Evolutionary conservation across 192 early-diverging fungal genomes (phyloP).

Genomic region (Entomortierella beljakovae): DNA sequence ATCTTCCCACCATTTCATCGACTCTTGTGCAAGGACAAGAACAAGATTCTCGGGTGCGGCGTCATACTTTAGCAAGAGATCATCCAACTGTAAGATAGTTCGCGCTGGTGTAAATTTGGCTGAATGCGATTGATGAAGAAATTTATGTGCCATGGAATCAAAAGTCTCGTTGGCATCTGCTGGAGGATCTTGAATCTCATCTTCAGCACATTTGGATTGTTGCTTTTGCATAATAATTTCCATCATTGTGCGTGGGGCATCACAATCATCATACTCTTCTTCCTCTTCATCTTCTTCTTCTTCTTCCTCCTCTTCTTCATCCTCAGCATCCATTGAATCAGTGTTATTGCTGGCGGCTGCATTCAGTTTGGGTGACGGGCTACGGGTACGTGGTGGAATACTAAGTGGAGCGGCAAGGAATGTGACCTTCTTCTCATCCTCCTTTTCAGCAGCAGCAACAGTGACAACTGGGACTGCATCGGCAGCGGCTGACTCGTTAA

Average conservation of each 20-base stretch:
- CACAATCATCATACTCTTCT: slow-evolving; percentile 17
- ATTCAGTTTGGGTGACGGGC: slow-evolving; percentile 3
- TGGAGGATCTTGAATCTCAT: slow-evolving; percentile 30
- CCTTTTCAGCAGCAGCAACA: slow-evolving; percentile 6
- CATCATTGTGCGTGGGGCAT: slow-evolving; percentile 52
- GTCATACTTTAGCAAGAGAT: slow-evolving; percentile 49
- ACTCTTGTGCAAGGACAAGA: slow-evolving; percentile 34
- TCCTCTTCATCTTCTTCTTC: slow-evolving; percentile 9
- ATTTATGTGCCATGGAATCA: slow-evolving; percentile 53
- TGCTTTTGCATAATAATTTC: slow-evolving; percentile 46
- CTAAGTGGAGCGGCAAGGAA: slow-evolving; percentile 14
- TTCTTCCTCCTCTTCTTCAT: slow-evolving; percentile 6
- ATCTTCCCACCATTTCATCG: slow-evolving; percentile 50
- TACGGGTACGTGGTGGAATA: background rate
- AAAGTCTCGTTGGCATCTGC: slow-evolving; percentile 51
- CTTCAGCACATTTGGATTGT: slow-evolving; percentile 29
- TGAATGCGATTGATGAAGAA: slow-evolving; percentile 37
- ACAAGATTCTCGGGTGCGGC: slow-evolving; percentile 27
- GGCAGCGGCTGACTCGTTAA: background rate
- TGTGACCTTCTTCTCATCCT: slow-evolving; percentile 32
- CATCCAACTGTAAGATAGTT: slow-evolving; percentile 45
- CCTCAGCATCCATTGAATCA: background rate
- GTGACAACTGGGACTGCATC: background rate
- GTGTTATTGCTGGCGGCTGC: background rate
- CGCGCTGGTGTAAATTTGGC: slow-evolving; percentile 46